Base-by-base conservation (phyloP, 129 eudicot genomes). In the Flaveria ramosissima region DNA sequence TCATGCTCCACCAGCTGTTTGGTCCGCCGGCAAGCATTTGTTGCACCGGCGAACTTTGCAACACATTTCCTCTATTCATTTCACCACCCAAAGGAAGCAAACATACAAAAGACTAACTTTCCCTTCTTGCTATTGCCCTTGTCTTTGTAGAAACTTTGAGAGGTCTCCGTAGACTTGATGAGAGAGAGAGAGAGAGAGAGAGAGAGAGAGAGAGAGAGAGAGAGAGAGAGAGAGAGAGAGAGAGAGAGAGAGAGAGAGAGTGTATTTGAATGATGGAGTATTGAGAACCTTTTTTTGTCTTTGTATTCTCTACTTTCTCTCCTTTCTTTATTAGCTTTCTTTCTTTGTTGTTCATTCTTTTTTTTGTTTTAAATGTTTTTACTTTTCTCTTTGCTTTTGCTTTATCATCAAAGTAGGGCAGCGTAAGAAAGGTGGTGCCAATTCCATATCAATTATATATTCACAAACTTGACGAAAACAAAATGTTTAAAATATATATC, bases 11-110 rank as follows among this genome's bases (percentile, higher is more conserved):
- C 90, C 92, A 91, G 76, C 15, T 81, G 30, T 86, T 88, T 14
- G 86, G 83, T 56, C 95, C 89, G 77, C 86, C 89, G 56, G 87
- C 89, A 65, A 89, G 81, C 88, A 89, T 84, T 79, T 92, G 97
- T 69, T 91, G 97, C 85, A 88, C 90, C 69, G 95, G 90, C 27
- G 93, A 85, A 82, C 89, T 92, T 60, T 87, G 91, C 82, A 89
- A 71, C 53, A 84, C 81, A 75, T 84, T 82, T 41, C 89, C 88
- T 81, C 90, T 81, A 87, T 92, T 92, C 97, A 92, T 89, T 59
- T 75, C 78, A 17, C 55, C 59, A 32, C 50, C 14, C 56, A 68
- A 51, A 23, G 26, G 71, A 45, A 61, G 71, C 47, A 43, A 57
- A 47, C 68, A 63, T 51, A 73, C 32, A 77, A 55, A 68, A 80